A percentile compares a stretch with the other conserved stretches of the same genome.
Conservation (phyloP, 495 filamentous ascomycete species). For the Entonaema liquescens region DNA sequence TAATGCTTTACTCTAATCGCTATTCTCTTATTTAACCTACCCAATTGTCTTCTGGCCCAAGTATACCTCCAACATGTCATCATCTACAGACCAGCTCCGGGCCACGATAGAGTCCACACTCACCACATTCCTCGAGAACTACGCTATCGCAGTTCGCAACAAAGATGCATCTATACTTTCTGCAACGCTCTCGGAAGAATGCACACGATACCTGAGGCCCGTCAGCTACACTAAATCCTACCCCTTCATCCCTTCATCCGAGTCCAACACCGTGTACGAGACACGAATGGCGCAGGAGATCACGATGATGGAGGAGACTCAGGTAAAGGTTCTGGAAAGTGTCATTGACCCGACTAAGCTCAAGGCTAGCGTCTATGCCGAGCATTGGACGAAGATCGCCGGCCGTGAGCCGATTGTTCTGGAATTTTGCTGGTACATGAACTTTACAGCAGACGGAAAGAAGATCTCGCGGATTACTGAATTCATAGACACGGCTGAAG, state of each 20-base stretch:
- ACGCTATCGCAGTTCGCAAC: not conserved
- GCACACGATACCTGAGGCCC: not conserved
- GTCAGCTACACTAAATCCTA: not conserved
- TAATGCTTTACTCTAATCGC: too few species aligned
- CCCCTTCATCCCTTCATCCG: conserved; percentile 9
- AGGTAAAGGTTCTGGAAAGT: not conserved
- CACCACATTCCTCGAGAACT: conserved; percentile 6
- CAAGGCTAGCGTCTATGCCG: conserved; percentile 2
- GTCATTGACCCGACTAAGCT: conserved; percentile 18
- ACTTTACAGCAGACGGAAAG: conserved; percentile 21
- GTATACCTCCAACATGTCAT: conserved; percentile 19
- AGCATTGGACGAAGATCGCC: conserved; percentile 4
- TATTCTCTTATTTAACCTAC: too few species aligned
- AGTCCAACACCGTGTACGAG: conserved; percentile 25
- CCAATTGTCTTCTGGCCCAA: too few species aligned
- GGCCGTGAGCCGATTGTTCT: not conserved
- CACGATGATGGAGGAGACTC: not conserved
- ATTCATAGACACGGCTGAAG: conserved; percentile 8
- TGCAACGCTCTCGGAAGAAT: not conserved
- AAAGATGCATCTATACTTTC: conserved; percentile 6
- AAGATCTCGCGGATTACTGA: conserved; percentile 16
- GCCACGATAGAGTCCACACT: conserved; percentile 15
- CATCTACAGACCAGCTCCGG: conserved; percentile 1
- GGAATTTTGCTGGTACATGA: conserved; percentile 23
- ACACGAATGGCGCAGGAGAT: conserved; percentile 20